Evolutionary conservation across 108 stramenopile genomes (phyloP), one percentile per base, ranked within the genome.

Genomic region (Discostella pseudostelligera): DNA sequence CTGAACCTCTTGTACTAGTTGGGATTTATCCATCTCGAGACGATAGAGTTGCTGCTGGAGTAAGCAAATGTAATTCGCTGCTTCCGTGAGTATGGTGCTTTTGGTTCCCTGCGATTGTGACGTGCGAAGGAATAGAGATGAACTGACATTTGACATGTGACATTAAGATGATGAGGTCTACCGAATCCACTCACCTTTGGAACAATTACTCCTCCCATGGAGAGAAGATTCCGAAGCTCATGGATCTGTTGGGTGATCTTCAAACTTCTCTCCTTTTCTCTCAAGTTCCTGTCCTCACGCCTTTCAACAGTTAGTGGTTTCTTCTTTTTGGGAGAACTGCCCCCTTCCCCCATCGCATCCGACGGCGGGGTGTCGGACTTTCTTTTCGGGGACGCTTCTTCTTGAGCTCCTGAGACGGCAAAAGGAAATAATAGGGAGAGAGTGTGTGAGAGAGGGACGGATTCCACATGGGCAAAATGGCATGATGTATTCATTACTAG

Each of bases 211-310:
- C 93, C 93, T 11, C 93, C 93, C 60, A 69, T 65, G 20, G 87
- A 84, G 8, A 94, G 65, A 11, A 94, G 71, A 46, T 64, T 74
- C 20, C 93, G 69, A 14, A 94, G 75, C 72, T 91, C 90, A 46
- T 86, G 80, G 61, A 94, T 94, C 63, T 94, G 88, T 44, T 73
- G 79, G 7, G 90, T 84, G 40, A 94, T 94, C 29, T 88, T 87
- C 62, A 91, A 85, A 72, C 87, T 89, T 35, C 93, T 78, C 51
- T 91, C 90, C 71, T 94, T 94, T 59, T 94, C 93, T 39, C 93
- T 74, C 63, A 83, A 76, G 67, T 94, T 94, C 4, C 93, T 77
- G 63, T 94, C 92, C 61, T 90, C 89, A 8, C 92, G 77, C 24
- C 86, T 87, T 44, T 72, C 62, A 21, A 79, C 79, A 47, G 74